Percentiles rank a stretch among this genome's conserved stretches.
Evolutionary conservation across 2,329 filamentous ascomycete species (phyloP).

Genomic region (Cryphonectria carpinicola): DNA sequence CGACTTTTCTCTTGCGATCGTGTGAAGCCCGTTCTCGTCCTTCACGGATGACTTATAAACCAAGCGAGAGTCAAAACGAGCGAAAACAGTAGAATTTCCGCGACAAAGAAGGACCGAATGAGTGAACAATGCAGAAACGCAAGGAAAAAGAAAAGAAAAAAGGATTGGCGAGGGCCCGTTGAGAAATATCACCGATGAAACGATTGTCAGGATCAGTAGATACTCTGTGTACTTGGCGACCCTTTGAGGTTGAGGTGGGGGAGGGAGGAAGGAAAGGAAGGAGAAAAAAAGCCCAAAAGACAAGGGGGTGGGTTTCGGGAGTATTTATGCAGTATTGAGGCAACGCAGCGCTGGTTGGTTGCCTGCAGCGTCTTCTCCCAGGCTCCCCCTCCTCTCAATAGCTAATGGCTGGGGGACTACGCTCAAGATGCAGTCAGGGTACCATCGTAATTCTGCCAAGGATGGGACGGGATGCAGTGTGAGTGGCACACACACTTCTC

Average conservation of each 20-base stretch:
- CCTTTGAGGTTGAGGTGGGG: slow-evolving; percentile 57
- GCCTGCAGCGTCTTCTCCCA: slow-evolving; percentile 17
- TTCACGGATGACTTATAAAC: slow-evolving; percentile 38
- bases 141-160: slow-evolving; percentile 37
- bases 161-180: slow-evolving; percentile 58
- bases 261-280: slow-evolving; percentile 49
- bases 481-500: slow-evolving; percentile 8
- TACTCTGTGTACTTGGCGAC: slow-evolving; percentile 62
- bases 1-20: slow-evolving; percentile 19
- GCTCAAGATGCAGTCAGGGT: slow-evolving; percentile 8
- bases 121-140: slow-evolving; percentile 40
- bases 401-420: slow-evolving; percentile 10
- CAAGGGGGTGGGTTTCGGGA: slow-evolving; percentile 37
- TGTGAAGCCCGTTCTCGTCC: slow-evolving; percentile 27
- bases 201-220: slow-evolving; percentile 52
- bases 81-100: slow-evolving; percentile 39
- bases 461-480: slow-evolving; percentile 21
- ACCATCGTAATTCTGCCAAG: slow-evolving; percentile 7
- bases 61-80: slow-evolving; percentile 52
- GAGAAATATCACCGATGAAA: slow-evolving; percentile 48
- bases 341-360: slow-evolving; percentile 31
- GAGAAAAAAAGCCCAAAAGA: slow-evolving; percentile 42
- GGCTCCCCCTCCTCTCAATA: not conserved
- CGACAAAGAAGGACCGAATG: slow-evolving; percentile 41
- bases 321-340: slow-evolving; percentile 39